These are phyloP conservation scores for peach (Prunus persica) DNA, from an alignment of 306 rosid species.

Conservation along the genomic window Prunus_persica_NCBIv2 NC_034011.1:2768501-2769000, in stretches of 20 bases:
- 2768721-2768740: slow-evolving; percentile 64
- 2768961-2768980: background rate
- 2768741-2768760: slow-evolving; percentile 58
- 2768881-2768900: slow-evolving; percentile 46
- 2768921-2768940: background rate
- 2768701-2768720: slow-evolving; percentile 70
- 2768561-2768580: background rate
- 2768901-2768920: background rate
- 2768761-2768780: slow-evolving; percentile 45
- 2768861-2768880: slow-evolving; percentile 43
- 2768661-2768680: slow-evolving; percentile 68
- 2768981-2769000: background rate
- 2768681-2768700: slow-evolving; percentile 59
- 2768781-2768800: slow-evolving; percentile 54
- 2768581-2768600: slow-evolving; percentile 4
- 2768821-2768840: slow-evolving; percentile 63
- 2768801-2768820: slow-evolving; percentile 54
- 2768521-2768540: background rate
- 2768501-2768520: background rate
- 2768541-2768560: background rate
- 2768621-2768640: background rate
- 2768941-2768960: background rate
- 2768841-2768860: slow-evolving; percentile 85
- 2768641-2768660: slow-evolving; percentile 14
- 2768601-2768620: background rate